Conservation (phyloP, 352 stramenopile species). For the Globisporangium solare region DNA sequence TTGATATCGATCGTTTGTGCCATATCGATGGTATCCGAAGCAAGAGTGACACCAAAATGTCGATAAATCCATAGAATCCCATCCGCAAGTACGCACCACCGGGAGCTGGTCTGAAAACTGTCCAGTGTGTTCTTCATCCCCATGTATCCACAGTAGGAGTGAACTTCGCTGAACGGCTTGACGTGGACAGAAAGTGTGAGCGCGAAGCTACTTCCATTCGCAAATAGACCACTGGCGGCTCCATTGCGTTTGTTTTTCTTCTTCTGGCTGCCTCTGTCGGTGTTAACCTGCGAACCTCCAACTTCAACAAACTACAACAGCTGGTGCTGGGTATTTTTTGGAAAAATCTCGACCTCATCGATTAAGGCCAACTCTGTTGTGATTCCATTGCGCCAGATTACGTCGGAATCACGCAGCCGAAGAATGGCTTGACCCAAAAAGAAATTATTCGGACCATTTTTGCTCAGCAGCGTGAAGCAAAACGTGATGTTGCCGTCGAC, state of each 20-base stretch:
- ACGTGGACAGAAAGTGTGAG: constrained; percentile 38
- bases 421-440: constrained; percentile 59
- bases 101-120: constrained; percentile 49
- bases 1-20: constrained; percentile 41
- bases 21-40: constrained; percentile 58
- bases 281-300: neutral
- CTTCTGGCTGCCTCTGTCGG: neutral
- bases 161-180: constrained; percentile 38
- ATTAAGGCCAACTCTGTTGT: constrained; percentile 34
- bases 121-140: constrained; percentile 61
- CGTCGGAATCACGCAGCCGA: constrained; percentile 39
- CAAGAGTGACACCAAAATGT: constrained; percentile 67
- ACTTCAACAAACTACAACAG: constrained; percentile 33
- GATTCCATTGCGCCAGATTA: constrained; percentile 37
- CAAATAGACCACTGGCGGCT: constrained; percentile 2
- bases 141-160: constrained; percentile 65
- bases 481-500: constrained; percentile 64
- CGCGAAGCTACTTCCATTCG: constrained; percentile 14
- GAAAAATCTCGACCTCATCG: constrained; percentile 49
- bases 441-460: constrained; percentile 77
- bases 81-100: constrained; percentile 72
- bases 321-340: constrained; percentile 56
- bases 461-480: constrained; percentile 68
- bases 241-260: constrained; percentile 3
- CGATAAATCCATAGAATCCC: constrained; percentile 59